Evolutionary conservation across 345 rosid genomes (phyloP).

Genomic region (Passiflora organensis): DNA sequence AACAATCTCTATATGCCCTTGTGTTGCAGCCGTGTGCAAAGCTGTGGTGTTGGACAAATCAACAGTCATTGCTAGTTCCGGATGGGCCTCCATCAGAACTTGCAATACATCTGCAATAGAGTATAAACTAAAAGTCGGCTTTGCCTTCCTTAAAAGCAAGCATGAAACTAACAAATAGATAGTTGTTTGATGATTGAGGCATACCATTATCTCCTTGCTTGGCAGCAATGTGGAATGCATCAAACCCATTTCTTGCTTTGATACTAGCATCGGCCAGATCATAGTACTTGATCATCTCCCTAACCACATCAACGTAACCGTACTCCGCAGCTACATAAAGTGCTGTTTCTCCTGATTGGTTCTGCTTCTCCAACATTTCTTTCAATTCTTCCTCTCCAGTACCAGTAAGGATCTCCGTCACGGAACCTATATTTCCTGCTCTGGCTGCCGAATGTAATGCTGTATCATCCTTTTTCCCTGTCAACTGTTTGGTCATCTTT

Average conservation of each 20-base stretch:
- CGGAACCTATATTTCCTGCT: constrained; percentile 46
- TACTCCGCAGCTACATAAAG: constrained; percentile 90
- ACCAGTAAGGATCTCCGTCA: constrained; percentile 42
- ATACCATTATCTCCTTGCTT: constrained; percentile 89
- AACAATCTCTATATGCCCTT: constrained; percentile 78
- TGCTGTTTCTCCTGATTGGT: constrained; percentile 87
- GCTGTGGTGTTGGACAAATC: constrained; percentile 85
- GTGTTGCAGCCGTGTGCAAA: constrained; percentile 82
- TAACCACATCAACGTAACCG: constrained; percentile 64
- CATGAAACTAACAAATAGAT: not conserved
- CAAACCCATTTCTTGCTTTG: constrained; percentile 90
- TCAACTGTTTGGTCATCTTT: constrained; percentile 83
- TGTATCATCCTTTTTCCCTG: constrained; percentile 79
- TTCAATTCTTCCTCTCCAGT: constrained; percentile 42
- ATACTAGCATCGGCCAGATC: constrained; percentile 71
- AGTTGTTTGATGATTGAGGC: not conserved
- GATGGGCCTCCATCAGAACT: constrained; percentile 64
- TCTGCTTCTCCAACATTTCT: constrained; percentile 58
- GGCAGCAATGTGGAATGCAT: constrained; percentile 93
- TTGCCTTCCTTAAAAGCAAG: not conserved
- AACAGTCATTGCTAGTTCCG: constrained; percentile 91
- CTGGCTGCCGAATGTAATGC: constrained; percentile 75
- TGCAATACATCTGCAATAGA: constrained; percentile 53
- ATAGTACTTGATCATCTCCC: constrained; percentile 71
- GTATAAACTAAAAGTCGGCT: constrained; percentile 2